These are phyloP conservation scores for Trichoderma lentiforme DNA, from an alignment of 2,329 filamentous ascomycete species.

Conservation along the genomic window DNA sequence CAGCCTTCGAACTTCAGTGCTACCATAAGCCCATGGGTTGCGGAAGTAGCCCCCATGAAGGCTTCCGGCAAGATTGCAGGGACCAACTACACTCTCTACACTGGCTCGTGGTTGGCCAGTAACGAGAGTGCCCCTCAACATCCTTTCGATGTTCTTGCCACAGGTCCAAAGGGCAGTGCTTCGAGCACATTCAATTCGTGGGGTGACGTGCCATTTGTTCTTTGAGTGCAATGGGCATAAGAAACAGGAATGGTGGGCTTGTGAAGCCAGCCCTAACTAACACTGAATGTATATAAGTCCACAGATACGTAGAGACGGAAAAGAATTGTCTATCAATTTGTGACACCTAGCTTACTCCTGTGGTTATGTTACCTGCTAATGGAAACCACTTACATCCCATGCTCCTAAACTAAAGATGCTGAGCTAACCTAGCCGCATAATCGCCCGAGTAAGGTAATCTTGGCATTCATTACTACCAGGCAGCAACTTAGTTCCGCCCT, in stretches of 20 bases:
- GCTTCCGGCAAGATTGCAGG: not conserved
- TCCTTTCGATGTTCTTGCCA: not conserved
- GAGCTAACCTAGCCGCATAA: not conserved
- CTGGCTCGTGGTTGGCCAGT: not conserved
- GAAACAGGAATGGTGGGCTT: not conserved
- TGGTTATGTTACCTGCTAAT: not conserved
- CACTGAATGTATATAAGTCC: not conserved
- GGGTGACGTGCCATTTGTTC: not conserved
- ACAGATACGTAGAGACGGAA: not conserved
- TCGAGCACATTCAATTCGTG: not conserved
- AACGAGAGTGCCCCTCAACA: not conserved
- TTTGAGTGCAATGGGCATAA: not conserved
- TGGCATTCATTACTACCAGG: not conserved
- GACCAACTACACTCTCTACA: not conserved
- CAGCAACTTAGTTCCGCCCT: not conserved
- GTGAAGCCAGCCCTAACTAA: accelerated
- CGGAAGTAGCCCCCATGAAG: not conserved
- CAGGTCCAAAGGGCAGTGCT: not conserved
- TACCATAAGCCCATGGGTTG: not conserved
- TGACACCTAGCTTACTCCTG: accelerated
- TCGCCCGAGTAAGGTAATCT: not conserved
- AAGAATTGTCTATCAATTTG: not conserved
- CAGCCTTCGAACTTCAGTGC: not conserved
- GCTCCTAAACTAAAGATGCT: not conserved
- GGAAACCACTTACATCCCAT: not conserved